phyloP scores from a whole-genome alignment of 2,329 filamentous ascomycete species.

The Pseudogymnoascus verrucosus region DNA sequence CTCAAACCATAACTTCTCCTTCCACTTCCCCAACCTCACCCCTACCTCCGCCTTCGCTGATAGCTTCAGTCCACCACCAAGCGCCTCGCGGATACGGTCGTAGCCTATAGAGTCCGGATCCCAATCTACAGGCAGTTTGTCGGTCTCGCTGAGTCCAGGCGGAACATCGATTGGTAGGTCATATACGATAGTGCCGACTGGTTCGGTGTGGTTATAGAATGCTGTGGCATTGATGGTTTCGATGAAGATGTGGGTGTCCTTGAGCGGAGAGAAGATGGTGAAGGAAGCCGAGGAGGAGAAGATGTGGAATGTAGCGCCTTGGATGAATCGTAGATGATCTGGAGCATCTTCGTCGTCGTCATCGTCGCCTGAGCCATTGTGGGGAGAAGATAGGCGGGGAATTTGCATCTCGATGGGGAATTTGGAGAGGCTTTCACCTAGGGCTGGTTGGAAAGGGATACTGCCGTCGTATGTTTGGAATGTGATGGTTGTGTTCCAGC shows the following conservation, averaged over 20 bases:
- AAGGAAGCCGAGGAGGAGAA: conserved; percentile 83
- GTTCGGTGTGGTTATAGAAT: conserved; percentile 71
- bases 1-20: conserved; percentile 61
- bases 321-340: conserved; percentile 56
- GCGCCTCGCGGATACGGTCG: conserved; percentile 67
- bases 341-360: conserved; percentile 36
- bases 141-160: conserved; percentile 64
- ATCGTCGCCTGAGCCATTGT: conserved; percentile 31
- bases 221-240: conserved; percentile 78
- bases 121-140: conserved; percentile 76
- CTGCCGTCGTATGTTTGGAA: conserved; percentile 62
- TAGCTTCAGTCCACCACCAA: conserved; percentile 72
- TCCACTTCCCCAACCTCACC: conserved; percentile 67
- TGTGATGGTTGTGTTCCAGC: conserved; percentile 73
- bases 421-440: conserved; percentile 65
- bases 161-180: conserved; percentile 66
- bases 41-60: conserved; percentile 71
- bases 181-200: conserved; percentile 70
- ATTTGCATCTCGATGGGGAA: conserved; percentile 65
- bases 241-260: conserved; percentile 64
- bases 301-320: conserved; percentile 78
- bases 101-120: conserved; percentile 70
- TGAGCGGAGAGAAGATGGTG: conserved; percentile 69
- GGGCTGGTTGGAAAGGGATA: conserved; percentile 63
- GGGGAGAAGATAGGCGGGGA: conserved; percentile 56